A percentile compares a stretch with the other conserved stretches of the same genome.
phyloP scores from a whole-genome alignment of 2,329 filamentous ascomycete genomes.

The Penicillium hordei region DNA sequence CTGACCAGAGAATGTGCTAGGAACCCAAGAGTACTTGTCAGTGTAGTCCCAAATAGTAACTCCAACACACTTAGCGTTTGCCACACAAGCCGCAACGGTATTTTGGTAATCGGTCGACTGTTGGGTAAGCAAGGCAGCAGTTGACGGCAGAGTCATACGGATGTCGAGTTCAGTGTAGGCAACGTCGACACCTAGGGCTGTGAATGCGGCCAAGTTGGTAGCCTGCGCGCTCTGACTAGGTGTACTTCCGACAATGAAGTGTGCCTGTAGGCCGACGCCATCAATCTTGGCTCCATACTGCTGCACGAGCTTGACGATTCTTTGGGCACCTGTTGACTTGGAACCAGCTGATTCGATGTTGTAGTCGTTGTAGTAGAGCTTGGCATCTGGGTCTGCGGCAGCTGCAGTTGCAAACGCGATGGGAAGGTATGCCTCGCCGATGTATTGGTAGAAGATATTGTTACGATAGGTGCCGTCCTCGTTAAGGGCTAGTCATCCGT shows the following conservation, averaged over 20 bases:
- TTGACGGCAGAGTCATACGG: conserved; percentile 43
- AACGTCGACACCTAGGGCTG: conserved; percentile 42
- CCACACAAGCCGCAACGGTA: conserved; percentile 33
- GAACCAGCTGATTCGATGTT: conserved; percentile 42
- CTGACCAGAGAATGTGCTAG: conserved; percentile 42
- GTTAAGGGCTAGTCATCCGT: conserved; percentile 35
- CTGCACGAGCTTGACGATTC: conserved; percentile 42
- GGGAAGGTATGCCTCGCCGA: conserved; percentile 48
- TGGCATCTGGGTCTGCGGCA: conserved; percentile 59
- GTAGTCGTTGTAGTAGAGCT: conserved; percentile 50
- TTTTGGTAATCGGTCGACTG: conserved; percentile 36
- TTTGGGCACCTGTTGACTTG: conserved; percentile 38
- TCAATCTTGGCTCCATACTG: conserved; percentile 47
- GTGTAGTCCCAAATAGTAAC: conserved; percentile 46
- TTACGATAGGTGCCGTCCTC: conserved; percentile 49
- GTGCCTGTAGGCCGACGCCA: conserved; percentile 49
- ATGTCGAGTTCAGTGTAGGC: conserved; percentile 52
- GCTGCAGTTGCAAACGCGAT: conserved; percentile 49
- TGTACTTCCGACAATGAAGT: conserved; percentile 43
- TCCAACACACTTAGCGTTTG: conserved; percentile 34
- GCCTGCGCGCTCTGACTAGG: conserved; percentile 42
- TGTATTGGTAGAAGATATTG: conserved; percentile 44
- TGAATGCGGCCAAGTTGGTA: conserved; percentile 40
- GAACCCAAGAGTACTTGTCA: conserved; percentile 50
- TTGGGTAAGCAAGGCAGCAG: conserved; percentile 26